Conservation (phyloP, 2,329 filamentous ascomycete species). For the Aspergillus puulaauensis region DNA sequence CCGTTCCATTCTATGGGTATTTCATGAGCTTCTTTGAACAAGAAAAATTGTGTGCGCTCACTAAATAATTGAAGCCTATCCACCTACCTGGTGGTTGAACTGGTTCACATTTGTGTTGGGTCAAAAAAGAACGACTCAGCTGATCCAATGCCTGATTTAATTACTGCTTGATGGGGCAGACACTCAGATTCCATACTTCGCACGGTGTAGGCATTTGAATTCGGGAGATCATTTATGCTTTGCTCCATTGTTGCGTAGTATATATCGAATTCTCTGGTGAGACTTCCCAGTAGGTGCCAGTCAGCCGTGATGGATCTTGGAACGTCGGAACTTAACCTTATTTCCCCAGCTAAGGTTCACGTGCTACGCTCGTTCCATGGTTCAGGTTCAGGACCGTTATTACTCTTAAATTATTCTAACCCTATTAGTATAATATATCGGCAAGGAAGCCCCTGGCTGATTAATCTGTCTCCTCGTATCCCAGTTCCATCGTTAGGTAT, state of each 20-base stretch:
- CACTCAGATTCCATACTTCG: not conserved
- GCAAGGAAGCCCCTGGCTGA: not conserved
- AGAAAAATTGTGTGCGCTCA: too few relatives aligned
- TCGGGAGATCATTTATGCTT: not conserved
- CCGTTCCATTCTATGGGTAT: not conserved
- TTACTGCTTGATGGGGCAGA: not conserved
- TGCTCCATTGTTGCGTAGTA: not conserved
- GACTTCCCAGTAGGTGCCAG: not conserved
- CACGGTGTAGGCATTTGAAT: not conserved
- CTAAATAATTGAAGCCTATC: too few relatives aligned
- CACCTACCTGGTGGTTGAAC: not conserved
- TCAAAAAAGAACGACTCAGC: not conserved
- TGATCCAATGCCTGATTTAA: not conserved
- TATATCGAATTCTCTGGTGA: not conserved
- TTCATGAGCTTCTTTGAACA: not conserved
- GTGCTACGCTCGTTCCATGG: constrained; percentile 21
- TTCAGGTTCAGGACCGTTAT: constrained; percentile 3
- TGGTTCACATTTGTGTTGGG: not conserved
- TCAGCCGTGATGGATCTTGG: not conserved
- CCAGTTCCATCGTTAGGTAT: not conserved
- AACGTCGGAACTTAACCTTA: constrained; percentile 24
- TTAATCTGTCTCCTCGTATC: not conserved
- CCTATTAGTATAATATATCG: not conserved
- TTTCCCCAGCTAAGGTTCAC: constrained; percentile 15
- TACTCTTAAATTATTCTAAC: not conserved